A percentile compares a stretch with the other conserved stretches of the same genome.
Evolutionary conservation across 176 grass and related monocot genomes (phyloP).

Genomic region (Eragrostis curvula): DNA sequence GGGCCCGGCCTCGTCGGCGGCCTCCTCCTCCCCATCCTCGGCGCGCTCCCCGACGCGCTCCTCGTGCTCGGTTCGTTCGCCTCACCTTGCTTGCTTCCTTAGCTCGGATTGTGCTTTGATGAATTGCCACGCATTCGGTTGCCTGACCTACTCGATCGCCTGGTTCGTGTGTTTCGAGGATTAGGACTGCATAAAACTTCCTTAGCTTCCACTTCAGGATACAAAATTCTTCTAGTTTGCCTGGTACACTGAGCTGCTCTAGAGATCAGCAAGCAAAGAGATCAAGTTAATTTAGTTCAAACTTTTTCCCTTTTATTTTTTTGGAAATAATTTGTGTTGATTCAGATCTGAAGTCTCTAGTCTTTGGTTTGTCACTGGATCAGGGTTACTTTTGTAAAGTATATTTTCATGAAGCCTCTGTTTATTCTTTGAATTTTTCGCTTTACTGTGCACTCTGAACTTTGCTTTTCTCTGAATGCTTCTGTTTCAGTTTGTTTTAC

Average conservation of each 20-base stretch:
- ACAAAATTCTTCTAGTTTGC: not conserved
- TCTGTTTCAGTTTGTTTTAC: slow-evolving; percentile 4
- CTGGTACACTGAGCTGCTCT: not conserved
- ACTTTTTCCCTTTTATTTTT: not conserved
- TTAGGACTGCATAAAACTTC: not conserved
- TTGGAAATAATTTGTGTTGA: not conserved
- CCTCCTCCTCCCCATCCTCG: slow-evolving; percentile 94
- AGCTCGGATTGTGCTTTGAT: slow-evolving; percentile 19
- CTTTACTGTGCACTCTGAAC: not conserved
- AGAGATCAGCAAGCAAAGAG: not conserved
- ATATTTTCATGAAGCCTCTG: not conserved
- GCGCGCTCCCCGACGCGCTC: slow-evolving; percentile 87
- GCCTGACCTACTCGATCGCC: slow-evolving; percentile 13
- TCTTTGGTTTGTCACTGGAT: not conserved
- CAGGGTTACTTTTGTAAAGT: not conserved
- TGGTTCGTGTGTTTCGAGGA: not conserved
- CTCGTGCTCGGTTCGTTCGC: slow-evolving; percentile 72
- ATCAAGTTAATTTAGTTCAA: not conserved
- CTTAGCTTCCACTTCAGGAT: not conserved
- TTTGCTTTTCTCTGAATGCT: slow-evolving; percentile 28
- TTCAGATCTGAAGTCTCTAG: slow-evolving; percentile 34
- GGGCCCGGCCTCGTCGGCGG: slow-evolving; percentile 94
- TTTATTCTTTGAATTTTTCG: not conserved
- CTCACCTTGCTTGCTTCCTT: slow-evolving; percentile 2
- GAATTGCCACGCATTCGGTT: slow-evolving; percentile 13